Conservation (phyloP, 2,329 filamentous ascomycete genomes). For the Botrytis hyacinthi region DNA sequence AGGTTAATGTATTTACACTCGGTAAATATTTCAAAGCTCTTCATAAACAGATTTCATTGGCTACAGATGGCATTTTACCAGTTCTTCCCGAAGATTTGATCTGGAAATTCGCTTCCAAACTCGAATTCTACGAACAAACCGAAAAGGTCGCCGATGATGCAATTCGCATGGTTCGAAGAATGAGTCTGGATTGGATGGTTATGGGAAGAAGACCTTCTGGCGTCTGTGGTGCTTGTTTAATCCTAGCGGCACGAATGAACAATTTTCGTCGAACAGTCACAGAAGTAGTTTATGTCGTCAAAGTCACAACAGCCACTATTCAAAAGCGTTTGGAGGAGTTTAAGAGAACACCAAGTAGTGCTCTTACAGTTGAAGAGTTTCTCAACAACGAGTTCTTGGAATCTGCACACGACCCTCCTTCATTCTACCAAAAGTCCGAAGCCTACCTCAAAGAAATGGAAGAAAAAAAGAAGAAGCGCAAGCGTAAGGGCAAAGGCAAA, state of each 20-base stretch:
- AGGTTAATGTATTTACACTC: slow-evolving; percentile 87
- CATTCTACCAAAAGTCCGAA: slow-evolving; percentile 67
- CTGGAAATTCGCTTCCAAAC: slow-evolving; percentile 82
- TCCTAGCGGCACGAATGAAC: slow-evolving; percentile 96
- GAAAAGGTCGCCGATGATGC: slow-evolving; percentile 86
- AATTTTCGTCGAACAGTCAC: slow-evolving; percentile 91
- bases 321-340: slow-evolving; percentile 91
- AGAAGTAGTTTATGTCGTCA: slow-evolving; percentile 97
- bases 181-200: slow-evolving; percentile 97
- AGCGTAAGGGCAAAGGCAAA: slow-evolving; percentile 29
- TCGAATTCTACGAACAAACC: slow-evolving; percentile 83
- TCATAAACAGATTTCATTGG: slow-evolving; percentile 67
- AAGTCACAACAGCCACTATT: slow-evolving; percentile 91
- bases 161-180: slow-evolving; percentile 80
- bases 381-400: slow-evolving; percentile 69
- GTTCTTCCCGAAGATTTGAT: slow-evolving; percentile 89
- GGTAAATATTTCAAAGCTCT: slow-evolving; percentile 87
- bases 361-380: slow-evolving; percentile 85
- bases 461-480: slow-evolving; percentile 48
- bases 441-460: slow-evolving; percentile 54
- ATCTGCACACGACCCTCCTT: slow-evolving; percentile 76
- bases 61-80: slow-evolving; percentile 63
- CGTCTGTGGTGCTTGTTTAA: slow-evolving; percentile 88
- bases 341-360: slow-evolving; percentile 78
- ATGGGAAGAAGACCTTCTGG: slow-evolving; percentile 90